Evolutionary conservation across 257 asterid species (phyloP).

Genomic region (Gentiana macrophylla): DNA sequence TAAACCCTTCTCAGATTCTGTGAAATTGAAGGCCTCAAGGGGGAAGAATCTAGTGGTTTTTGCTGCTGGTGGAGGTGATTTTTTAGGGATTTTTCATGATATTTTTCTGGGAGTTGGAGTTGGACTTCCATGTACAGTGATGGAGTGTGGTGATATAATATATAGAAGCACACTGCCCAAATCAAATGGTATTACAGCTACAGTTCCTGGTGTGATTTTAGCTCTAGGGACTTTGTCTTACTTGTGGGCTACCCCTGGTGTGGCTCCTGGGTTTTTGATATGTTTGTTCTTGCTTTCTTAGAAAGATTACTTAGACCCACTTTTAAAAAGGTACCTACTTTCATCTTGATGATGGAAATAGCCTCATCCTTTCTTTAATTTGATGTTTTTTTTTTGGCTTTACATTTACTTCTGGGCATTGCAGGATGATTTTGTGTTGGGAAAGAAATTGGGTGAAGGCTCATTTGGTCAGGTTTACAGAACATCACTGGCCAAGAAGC

Average conservation of each 20-base stretch:
- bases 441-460: constrained; percentile 95
- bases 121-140: constrained; percentile 93
- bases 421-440: constrained; percentile 90
- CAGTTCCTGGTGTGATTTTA: constrained; percentile 79
- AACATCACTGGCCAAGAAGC: constrained; percentile 55
- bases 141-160: constrained; percentile 94
- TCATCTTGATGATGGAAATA: not conserved
- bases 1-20: constrained; percentile 26
- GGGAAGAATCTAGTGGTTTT: constrained; percentile 26
- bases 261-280: constrained; percentile 97
- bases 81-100: constrained; percentile 35
- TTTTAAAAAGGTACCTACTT: constrained; percentile 50
- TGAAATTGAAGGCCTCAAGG: constrained; percentile 18
- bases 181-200: constrained; percentile 52
- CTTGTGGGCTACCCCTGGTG: constrained; percentile 99
- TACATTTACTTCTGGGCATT: constrained; percentile 3
- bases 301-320: constrained; percentile 70
- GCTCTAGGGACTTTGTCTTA: constrained; percentile 82
- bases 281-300: constrained; percentile 90
- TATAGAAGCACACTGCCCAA: constrained; percentile 89
- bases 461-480: constrained; percentile 78
- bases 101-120: constrained; percentile 89
- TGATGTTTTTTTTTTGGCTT: constrained; percentile 1
- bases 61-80: constrained; percentile 47
- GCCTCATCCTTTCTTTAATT: not conserved